Conservation (phyloP, 192 early-diverging fungal genomes). For the Gryganskiella cystojenkinii region DNA sequence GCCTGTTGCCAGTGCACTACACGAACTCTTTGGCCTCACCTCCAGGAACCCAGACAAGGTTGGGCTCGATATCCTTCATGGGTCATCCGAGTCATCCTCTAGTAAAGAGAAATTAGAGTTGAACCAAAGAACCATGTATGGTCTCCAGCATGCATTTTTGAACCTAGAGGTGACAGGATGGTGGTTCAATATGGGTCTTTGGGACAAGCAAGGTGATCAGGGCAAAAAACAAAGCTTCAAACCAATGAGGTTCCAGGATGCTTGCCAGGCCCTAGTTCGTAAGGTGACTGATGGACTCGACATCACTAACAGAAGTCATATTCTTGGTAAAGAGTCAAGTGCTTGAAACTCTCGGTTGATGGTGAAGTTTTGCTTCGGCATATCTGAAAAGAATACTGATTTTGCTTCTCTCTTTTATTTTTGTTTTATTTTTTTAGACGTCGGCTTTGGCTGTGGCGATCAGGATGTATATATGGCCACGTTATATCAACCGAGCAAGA, state of each 20-base stretch:
- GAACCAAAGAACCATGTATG: conserved; percentile 53
- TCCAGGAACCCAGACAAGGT: conserved; percentile 42
- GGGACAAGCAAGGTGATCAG: conserved; percentile 43
- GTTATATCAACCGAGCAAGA: conserved; percentile 32
- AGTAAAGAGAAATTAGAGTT: conserved; percentile 23
- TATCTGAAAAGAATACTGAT: not conserved
- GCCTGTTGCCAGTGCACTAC: conserved; percentile 28
- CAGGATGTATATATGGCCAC: conserved; percentile 58
- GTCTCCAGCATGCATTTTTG: conserved; percentile 54
- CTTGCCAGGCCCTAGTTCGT: conserved; percentile 52
- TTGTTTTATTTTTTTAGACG: conserved; percentile 35
- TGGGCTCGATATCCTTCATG: conserved; percentile 37
- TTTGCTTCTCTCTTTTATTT: not conserved
- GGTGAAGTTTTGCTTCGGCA: not conserved
- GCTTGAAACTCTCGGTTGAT: not conserved
- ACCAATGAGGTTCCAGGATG: conserved; percentile 49
- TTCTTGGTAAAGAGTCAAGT: conserved; percentile 19
- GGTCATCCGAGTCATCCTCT: too few relatives aligned
- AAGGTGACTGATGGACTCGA: conserved; percentile 38
- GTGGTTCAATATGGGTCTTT: conserved; percentile 64
- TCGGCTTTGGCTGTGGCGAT: conserved; percentile 67
- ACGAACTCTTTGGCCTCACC: conserved; percentile 24
- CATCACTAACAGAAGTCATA: conserved; percentile 28
- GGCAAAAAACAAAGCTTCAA: not conserved
- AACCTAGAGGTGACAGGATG: conserved; percentile 54